Evolutionary conservation across 1,139 yeast genomes (phyloP), one percentile per base, ranked within the genome.

Genomic region (Taphrina communis): DNA sequence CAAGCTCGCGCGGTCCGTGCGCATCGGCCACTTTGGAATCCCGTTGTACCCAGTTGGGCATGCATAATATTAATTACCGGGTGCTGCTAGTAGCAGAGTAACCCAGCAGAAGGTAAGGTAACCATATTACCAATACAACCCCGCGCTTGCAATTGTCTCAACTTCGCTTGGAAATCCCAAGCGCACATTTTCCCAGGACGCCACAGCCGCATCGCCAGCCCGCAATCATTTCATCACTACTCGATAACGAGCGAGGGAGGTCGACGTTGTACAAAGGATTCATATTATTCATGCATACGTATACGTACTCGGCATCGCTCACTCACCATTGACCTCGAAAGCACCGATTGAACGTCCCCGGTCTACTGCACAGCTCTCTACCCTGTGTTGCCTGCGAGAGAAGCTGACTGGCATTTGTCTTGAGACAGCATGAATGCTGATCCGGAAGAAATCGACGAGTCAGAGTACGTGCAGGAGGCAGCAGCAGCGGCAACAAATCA

Each of bases 401-500:
- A 17, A 17, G 17, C 17, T 17, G 17, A 17, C 17, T 17, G 17
- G 17, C 17, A 17, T 17, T 17, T 17, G 17, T 17, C 17, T 17
- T 17, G 17, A 17, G 42, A 39, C 14, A 17, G 42, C 17, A 58
- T 58, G 62, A 44, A 31, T 25, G 62, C 62, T 21, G 62, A 58
- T 7, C 41, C 42, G 14, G 62, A 58, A 31, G 41, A 8, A n/a
- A n/a, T 58, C 8, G 62, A 44, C 41, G 62, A 58, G 41, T 14
- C 25, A 8, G 62, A 58, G 53, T 58, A 58, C 25, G 53, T 46
- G 19, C 35, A 19, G 42, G 62, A 58, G n/a, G 62, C 62, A 19
- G 39, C 41, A 7, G 42, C 36, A 3, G 8, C 21, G 36, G 44
- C 55, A 21, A 4, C 55, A 21, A 25, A 12, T 7, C n/a, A 14